These are phyloP conservation scores for Solanum neorickii DNA, from an alignment of 257 asterid genomes.

Conservation along the genomic window DNA sequence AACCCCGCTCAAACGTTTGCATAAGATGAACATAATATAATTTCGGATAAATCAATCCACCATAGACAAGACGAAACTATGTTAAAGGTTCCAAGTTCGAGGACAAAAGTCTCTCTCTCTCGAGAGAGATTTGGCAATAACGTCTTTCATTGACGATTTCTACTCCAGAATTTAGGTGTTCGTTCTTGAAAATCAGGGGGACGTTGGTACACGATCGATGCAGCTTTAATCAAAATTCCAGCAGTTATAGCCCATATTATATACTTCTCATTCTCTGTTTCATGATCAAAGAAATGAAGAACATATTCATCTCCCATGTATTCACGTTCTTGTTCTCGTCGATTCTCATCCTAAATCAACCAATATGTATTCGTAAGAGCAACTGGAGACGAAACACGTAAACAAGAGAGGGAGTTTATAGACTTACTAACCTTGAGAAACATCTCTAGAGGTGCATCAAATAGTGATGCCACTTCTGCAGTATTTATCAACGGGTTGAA, in stretches of 20 bases:
- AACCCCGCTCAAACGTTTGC: not conserved
- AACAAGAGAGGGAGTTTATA: not conserved
- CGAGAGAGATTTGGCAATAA: not conserved
- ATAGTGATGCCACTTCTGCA: conserved; percentile 65
- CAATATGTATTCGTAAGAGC: not conserved
- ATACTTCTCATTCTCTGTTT: conserved; percentile 19
- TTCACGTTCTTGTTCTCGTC: conserved; percentile 47
- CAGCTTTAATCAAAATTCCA: conserved; percentile 53
- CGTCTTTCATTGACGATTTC: conserved; percentile 23
- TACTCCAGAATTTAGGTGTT: conserved; percentile 55
- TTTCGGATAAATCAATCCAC: not conserved
- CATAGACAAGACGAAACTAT: not conserved
- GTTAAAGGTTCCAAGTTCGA: not conserved
- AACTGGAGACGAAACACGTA: not conserved
- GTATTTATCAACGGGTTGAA: conserved; percentile 44
- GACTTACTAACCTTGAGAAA: conserved; percentile 51
- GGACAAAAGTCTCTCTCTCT: not conserved
- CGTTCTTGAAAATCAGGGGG: conserved; percentile 49
- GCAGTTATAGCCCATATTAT: conserved; percentile 86
- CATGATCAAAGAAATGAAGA: conserved; percentile 65
- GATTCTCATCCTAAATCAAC: conserved; percentile 47
- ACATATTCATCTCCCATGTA: conserved; percentile 50
- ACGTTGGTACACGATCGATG: conserved; percentile 50
- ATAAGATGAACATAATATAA: not conserved
- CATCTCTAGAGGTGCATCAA: conserved; percentile 76